Percentiles rank a stretch among this genome's conserved stretches.
Evolutionary conservation across 2,329 filamentous ascomycete genomes (phyloP).

Genomic region (Phyllosticta capitalensis): DNA sequence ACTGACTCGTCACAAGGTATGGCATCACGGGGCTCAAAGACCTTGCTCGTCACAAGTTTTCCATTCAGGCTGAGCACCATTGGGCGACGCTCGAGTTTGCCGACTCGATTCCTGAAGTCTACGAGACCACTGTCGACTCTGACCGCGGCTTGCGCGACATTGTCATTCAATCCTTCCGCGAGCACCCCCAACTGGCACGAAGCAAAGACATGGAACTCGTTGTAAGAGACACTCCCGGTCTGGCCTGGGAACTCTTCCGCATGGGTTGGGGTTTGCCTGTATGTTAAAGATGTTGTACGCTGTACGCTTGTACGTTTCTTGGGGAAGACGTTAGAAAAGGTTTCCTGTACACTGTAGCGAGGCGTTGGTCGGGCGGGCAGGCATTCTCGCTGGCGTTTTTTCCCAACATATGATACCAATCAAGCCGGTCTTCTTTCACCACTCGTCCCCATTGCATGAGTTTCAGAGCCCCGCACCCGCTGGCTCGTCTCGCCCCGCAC

Average conservation of each 20-base stretch:
- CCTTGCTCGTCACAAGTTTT: conserved; percentile 38
- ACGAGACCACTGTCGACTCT: conserved; percentile 39
- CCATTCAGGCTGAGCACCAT: conserved; percentile 32
- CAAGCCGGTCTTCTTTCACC: neutral
- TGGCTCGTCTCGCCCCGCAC: neutral
- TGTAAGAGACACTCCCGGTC: conserved; percentile 36
- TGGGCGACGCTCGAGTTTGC: conserved; percentile 34
- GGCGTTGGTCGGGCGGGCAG: neutral
- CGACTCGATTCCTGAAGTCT: conserved; percentile 40
- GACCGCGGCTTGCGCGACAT: conserved; percentile 41
- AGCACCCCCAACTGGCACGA: conserved; percentile 35
- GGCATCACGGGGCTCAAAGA: conserved; percentile 39
- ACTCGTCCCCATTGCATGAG: neutral
- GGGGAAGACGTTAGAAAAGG: neutral
- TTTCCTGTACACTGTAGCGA: neutral
- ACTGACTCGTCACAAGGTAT: conserved; percentile 24
- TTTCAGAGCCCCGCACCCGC: neutral
- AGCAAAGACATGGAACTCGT: conserved; percentile 37
- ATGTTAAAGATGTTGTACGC: conserved; percentile 11
- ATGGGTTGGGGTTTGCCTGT: conserved; percentile 38
- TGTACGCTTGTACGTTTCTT: too few species aligned
- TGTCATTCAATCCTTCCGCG: conserved; percentile 38
- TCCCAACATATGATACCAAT: neutral
- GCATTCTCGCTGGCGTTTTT: neutral
- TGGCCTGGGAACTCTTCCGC: conserved; percentile 41